Conservation (phyloP, 768 basidiomycete genomes). For the Leccinum rimulosum region DNA sequence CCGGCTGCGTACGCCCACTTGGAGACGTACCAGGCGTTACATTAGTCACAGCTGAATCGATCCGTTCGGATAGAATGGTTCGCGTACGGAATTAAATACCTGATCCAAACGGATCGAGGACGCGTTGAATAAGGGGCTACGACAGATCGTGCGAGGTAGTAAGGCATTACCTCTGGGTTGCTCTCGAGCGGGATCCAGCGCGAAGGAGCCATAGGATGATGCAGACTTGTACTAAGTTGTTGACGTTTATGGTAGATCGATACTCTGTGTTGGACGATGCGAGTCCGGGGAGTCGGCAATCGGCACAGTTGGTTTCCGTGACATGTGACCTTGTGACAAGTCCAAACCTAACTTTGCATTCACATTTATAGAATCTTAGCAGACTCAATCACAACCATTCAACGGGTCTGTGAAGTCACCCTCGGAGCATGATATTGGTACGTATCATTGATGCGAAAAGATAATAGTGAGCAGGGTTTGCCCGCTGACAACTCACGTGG, state of each 20-base stretch:
- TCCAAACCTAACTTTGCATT: not conserved
- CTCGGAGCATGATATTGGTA: not conserved
- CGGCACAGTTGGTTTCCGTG: not conserved
- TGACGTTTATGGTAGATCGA: not conserved
- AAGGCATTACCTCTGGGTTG: conserved; percentile 51
- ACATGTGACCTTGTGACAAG: not conserved
- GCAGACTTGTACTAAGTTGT: not conserved
- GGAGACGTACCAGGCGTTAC: not conserved
- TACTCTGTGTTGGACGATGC: not conserved
- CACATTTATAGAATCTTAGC: not conserved
- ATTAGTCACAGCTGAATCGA: conserved; percentile 2
- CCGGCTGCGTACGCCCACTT: conserved; percentile 76
- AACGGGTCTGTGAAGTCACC: not conserved
- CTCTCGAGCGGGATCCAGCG: conserved; percentile 83
- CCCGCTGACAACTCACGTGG: not conserved
- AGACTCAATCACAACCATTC: not conserved
- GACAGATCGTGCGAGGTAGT: not conserved
- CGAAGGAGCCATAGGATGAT: conserved; percentile 20
- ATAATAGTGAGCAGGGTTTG: not conserved
- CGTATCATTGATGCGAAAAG: not conserved
- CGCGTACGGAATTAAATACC: conserved; percentile 33
- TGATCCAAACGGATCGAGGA: conserved; percentile 3
- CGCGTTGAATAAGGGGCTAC: conserved; percentile 5
- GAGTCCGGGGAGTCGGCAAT: not conserved
- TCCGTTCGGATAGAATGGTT: not conserved